phyloP scores from a whole-genome alignment of 345 rosid species.

The Euphorbia lathyris region DNA sequence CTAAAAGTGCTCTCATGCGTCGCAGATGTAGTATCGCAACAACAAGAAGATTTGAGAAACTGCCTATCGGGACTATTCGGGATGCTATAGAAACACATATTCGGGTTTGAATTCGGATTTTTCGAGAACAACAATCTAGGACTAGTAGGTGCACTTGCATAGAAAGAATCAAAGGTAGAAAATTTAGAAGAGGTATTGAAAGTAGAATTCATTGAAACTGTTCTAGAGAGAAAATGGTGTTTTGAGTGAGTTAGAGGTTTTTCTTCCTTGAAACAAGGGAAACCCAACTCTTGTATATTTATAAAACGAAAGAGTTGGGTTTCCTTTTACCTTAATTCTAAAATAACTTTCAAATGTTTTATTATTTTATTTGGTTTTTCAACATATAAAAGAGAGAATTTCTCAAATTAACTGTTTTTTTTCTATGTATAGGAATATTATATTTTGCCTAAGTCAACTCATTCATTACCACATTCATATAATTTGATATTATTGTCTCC shows the following conservation, averaged over 20 bases:
- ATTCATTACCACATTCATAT: slow-evolving; percentile 11
- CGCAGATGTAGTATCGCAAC: not conserved
- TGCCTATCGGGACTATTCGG: slow-evolving; percentile 27
- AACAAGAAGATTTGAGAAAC: not conserved
- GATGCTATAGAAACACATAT: slow-evolving; percentile 23
- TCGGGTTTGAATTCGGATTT: not conserved
- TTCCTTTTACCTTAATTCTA: slow-evolving; percentile 17
- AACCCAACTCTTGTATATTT: slow-evolving; percentile 11
- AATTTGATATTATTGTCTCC: not conserved
- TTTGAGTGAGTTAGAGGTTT: slow-evolving; percentile 5
- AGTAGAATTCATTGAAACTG: not conserved
- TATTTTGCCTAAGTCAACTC: slow-evolving; percentile 11
- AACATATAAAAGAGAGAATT: slow-evolving; percentile 2
- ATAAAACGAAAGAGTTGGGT: slow-evolving; percentile 3
- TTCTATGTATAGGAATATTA: not conserved
- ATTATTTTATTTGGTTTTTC: not conserved
- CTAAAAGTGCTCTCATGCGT: slow-evolving; percentile 8
- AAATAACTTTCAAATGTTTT: slow-evolving; percentile 15
- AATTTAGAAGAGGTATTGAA: not conserved
- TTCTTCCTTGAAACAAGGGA: slow-evolving; percentile 10
- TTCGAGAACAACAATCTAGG: slow-evolving; percentile 19
- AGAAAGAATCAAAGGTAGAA: slow-evolving; percentile 4
- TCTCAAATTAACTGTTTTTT: slow-evolving; percentile 3
- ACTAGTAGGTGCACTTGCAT: slow-evolving; percentile 30
- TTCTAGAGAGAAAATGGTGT: not conserved